phyloP scores from a whole-genome alignment of 2,329 filamentous ascomycete genomes.

The Clarireedia homoeocarpa region DNA sequence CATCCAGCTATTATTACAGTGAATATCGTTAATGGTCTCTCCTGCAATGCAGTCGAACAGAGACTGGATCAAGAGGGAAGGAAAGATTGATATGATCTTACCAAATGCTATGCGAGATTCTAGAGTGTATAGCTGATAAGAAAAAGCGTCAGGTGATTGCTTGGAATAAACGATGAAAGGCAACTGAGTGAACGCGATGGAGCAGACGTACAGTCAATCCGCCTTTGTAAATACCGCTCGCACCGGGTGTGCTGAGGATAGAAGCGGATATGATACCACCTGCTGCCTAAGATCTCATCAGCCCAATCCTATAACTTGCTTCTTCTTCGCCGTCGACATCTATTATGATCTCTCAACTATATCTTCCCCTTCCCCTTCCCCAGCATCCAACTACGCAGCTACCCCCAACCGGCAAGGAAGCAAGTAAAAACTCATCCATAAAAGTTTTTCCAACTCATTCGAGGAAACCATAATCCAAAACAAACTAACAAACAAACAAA shows the following conservation, averaged over 20 bases:
- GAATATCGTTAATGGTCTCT: not conserved
- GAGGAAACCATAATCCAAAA: not conserved
- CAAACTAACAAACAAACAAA: not conserved
- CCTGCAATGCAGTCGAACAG: not conserved
- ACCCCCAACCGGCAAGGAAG: not conserved
- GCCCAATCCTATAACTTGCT: not conserved
- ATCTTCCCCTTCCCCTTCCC: not conserved
- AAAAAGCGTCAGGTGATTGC: not conserved
- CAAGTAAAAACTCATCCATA: not conserved
- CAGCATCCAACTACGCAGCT: not conserved
- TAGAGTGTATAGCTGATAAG: slow-evolving; percentile 25
- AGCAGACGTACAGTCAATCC: slow-evolving; percentile 42
- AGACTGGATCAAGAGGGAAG: not conserved
- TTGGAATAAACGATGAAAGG: not conserved
- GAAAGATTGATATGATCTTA: slow-evolving; percentile 7
- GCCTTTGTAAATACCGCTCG: slow-evolving; percentile 50
- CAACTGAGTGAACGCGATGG: not conserved
- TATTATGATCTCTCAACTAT: not conserved
- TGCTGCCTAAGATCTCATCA: slow-evolving; percentile 37
- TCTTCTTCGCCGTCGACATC: not conserved
- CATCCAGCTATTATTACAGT: slow-evolving; percentile 41
- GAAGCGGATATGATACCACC: slow-evolving; percentile 54
- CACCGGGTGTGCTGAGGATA: slow-evolving; percentile 50
- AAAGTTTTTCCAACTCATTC: too few species aligned
- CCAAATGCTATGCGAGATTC: slow-evolving; percentile 27